Evolutionary conservation across 1,139 yeast species (phyloP), one percentile per base, ranked within the genome.

Genomic region (Taphrina deformans): DNA sequence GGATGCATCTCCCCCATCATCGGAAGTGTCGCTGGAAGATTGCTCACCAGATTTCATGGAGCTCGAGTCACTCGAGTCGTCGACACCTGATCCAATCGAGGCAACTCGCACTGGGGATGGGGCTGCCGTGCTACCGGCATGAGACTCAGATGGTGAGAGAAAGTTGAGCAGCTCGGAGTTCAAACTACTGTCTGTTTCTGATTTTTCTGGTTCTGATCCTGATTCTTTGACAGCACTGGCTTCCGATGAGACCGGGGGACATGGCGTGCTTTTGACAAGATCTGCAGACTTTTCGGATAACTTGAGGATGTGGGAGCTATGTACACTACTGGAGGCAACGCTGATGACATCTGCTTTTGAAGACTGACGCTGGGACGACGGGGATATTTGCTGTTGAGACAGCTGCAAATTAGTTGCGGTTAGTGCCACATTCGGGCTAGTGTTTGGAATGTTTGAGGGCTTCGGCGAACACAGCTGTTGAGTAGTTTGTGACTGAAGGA

Each of bases 21-120:
- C 53, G 38, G 38, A 26, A 26, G 35, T 10, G 26, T 48, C 35
- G 21, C 16, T 18, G 35, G 53, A 27, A 5, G 35, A n/a, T 12
- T 48, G 53, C 12, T 16, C 29, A 24, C 55, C 55, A 2, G 55
- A 51, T 27, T 51, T 31, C 55, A 51, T 31, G 44, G 55, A 51
- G 33, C 55, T 51, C 44, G 55, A 51, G 18, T 31, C 55, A 23
- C 35, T 29, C 33, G 53, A 48, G 48, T 44, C 48, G n/a, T 23
- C 27, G 27, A 2, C 27, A 9, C 27, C 10, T 21, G 14, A n/a
- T 12, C 2, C 41, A 14, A 31, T 4, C 14, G 35, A 2, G 18
- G 18, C 41, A 7, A 38, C 41, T n/a, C n/a, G 12, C 7, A 14
- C 18, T 7, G 41, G 41, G 1, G 41, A 38, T 4, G 41, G n/a